Base-by-base conservation (phyloP, 176 grass and related monocot species). In the Aechmea fasciata region DNA sequence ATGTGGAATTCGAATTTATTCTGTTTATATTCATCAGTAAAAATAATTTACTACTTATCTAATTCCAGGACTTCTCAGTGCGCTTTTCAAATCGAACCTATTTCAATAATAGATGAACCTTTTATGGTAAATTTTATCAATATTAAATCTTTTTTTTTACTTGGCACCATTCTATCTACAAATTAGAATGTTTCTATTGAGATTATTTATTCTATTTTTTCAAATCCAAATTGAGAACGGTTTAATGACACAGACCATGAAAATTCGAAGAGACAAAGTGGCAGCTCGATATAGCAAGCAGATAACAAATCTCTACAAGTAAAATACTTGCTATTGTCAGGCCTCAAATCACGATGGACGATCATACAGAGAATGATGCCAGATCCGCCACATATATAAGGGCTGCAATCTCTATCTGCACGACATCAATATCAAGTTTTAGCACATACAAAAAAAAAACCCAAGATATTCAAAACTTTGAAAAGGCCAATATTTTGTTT, bases 231-330 rank as follows among this genome's bases (percentile, higher is more conserved):
- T 97, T n/a, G 86, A 97, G 69, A 97, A 90, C 67, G 93, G 81
- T 69, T 81, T 97, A 73, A 81, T 97, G 89, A 97, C 93, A 9
- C 89, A 88, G 13, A 97, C 93, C 49, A 90, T 97, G 93, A 97
- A 97, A 81, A 71, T 97, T 76, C 69, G 71, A 75, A 87, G 93
- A 67, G 83, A 87, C 63, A 75, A 83, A 83, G 93, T 97, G 61
- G 71, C 74, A 12, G 76, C 48, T 8, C 82, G 82, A 76, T 97
- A 97, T 22, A 49, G 50, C 1, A 64, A 52, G 52, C 73, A 97
- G 68, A 92, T 97, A 2, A 52, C 85, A 25, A 73, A 81, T 7
- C 66, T 97, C 59, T 97, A 83, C 69, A 78, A 77, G 57, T 90
- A 76, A 82, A 13, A 11, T 33, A 62, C 10, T 10, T 13, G 25